Evolutionary conservation across 495 filamentous ascomycete species (phyloP), one percentile per base, ranked within the genome.

Genomic region (Penicilliopsis zonata): DNA sequence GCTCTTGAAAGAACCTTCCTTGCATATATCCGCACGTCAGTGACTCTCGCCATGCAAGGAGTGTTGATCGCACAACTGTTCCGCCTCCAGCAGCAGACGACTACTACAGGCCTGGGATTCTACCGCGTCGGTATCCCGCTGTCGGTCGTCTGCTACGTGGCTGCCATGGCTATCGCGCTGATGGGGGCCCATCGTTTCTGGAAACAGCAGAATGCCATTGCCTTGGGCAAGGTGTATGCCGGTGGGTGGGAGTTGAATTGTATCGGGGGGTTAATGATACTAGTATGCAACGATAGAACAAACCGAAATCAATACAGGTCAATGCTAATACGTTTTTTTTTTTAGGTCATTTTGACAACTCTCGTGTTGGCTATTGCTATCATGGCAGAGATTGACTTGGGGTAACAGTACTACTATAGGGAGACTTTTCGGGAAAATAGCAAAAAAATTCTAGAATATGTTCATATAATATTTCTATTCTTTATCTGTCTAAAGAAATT

Each of bases 1-100:
- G 84, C 82, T 18, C 65, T 85, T 16, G 80, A 90, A 54, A 64
- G 81, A 36, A 90, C 81, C 20, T 88, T 80, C 49, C 73, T 88
- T 27, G 74, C 66, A 30, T 87, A 86, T 53, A 64, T 85, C 25
- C 76, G 82, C 31, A 86, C 81, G 5, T 81, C 80, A 0, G 51
- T 80, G 15, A 59, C 72, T 5, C 57, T 88, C 14, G 69, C 80
- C 4, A 77, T 86, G 54, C 59, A 76, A 31, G 72, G 76, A 26
- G 70, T 77, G 4, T 43, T 76, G 15, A 62, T 80, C 22, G 72
- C 80, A 0, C 80, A 87, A 46, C 68, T 86, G 4, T 80, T 78
- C 44, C 63, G 74, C 33, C 65, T 87, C 3, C 76, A 82, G 42
- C 68, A 69, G 13, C 42, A 31, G 49, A 4, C n/a, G 1, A 50